Evolutionary conservation across 2,329 filamentous ascomycete genomes (phyloP).

Genomic region (Apiospora sp.): DNA sequence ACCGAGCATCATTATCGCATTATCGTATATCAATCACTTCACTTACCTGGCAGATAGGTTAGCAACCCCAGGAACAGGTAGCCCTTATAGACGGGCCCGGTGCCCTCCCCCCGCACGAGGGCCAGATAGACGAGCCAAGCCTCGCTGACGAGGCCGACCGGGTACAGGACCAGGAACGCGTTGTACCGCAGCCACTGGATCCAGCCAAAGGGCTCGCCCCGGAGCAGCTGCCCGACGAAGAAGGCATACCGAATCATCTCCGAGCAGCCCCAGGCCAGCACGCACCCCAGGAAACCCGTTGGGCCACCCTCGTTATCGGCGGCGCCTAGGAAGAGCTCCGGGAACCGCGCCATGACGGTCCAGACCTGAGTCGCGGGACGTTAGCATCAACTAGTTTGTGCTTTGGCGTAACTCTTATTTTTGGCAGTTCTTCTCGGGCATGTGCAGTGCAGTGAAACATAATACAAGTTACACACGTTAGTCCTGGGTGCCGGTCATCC

Average conservation of each 20-base stretch:
- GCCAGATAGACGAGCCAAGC: constrained; percentile 61
- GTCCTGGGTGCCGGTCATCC: not conserved
- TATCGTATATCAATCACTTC: not conserved
- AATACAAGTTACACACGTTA: not conserved
- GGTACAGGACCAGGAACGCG: constrained; percentile 73
- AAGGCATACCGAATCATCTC: constrained; percentile 75
- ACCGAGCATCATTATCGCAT: too few relatives aligned
- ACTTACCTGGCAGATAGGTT: constrained; percentile 29
- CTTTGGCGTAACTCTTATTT: not conserved
- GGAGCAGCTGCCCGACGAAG: constrained; percentile 64
- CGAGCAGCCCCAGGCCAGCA: constrained; percentile 72
- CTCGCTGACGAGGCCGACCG: constrained; percentile 70
- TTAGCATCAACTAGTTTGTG: not conserved
- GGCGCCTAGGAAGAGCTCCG: constrained; percentile 22
- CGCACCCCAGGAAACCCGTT: constrained; percentile 58
- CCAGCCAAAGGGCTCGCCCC: constrained; percentile 55
- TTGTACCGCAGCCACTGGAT: constrained; percentile 71
- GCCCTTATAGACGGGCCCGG: constrained; percentile 27
- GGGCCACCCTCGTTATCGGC: constrained; percentile 39
- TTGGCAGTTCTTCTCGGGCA: not conserved
- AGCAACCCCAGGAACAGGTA: constrained; percentile 30
- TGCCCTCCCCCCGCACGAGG: constrained; percentile 9
- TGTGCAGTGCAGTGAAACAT: not conserved
- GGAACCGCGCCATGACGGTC: constrained; percentile 65
- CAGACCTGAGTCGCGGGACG: constrained; percentile 51